These are phyloP conservation scores for Exserohilum rostratum DNA, from an alignment of 2,329 filamentous ascomycete genomes.

Conservation along the genomic window DNA sequence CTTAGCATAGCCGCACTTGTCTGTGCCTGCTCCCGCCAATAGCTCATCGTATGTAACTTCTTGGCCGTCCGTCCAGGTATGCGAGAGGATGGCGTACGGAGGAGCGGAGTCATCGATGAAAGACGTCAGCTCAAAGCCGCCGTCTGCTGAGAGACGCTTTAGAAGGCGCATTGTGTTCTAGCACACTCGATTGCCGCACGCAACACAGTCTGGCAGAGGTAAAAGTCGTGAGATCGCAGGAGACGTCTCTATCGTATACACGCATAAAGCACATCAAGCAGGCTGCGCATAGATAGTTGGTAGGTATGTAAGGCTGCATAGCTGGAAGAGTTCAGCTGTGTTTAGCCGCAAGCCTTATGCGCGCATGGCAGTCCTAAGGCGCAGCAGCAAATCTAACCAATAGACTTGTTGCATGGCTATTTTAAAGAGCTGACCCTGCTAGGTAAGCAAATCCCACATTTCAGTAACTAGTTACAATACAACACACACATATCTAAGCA, in stretches of 20 bases:
- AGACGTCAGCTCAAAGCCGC: constrained; percentile 22
- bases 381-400: background rate
- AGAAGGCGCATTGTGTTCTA: constrained; percentile 23
- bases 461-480: no score
- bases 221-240: constrained; percentile 8
- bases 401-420: background rate
- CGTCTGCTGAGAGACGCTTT: constrained; percentile 12
- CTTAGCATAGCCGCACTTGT: constrained; percentile 19
- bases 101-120: constrained; percentile 18
- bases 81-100: constrained; percentile 29
- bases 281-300: background rate
- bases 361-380: background rate
- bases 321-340: background rate
- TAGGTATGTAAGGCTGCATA: constrained; percentile 1
- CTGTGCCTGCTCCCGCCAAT: constrained; percentile 14
- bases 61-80: constrained; percentile 22
- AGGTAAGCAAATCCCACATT: background rate
- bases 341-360: constrained; percentile 2
- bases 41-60: constrained; percentile 27
- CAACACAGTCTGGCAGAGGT: constrained; percentile 7
- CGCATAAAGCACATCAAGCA: no score
- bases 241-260: constrained; percentile 1
- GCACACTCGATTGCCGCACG: constrained; percentile 7
- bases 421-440: background rate
- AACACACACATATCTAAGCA: background rate